Percentiles rank a stretch among this genome's conserved stretches.
These are phyloP conservation scores for Trichoderma atrobrunneum DNA, from an alignment of 2,329 filamentous ascomycete genomes.

Conservation along the genomic window DNA sequence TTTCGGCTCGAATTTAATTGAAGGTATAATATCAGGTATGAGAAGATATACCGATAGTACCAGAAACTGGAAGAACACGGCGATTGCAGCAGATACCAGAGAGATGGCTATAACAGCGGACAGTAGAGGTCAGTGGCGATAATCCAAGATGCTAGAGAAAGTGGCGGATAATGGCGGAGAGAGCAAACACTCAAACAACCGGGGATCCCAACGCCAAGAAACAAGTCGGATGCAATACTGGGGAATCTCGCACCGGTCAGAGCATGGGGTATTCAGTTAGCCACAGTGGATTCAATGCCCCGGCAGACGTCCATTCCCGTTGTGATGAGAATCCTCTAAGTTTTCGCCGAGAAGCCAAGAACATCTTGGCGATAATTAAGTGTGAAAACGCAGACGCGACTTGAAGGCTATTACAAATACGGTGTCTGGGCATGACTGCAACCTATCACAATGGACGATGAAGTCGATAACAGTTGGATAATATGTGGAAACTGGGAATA, in stretches of 20 bases:
- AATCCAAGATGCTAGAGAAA: too few relatives aligned
- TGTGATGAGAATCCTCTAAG: background rate
- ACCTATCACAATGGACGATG: background rate
- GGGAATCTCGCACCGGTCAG: background rate
- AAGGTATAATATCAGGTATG: too few relatives aligned
- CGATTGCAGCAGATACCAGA: too few relatives aligned
- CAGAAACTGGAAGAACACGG: too few relatives aligned
- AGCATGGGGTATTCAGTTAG: background rate
- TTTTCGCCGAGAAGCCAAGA: background rate
- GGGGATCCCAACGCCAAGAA: background rate
- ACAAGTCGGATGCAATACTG: background rate
- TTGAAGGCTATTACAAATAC: background rate
- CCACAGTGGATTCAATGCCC: background rate
- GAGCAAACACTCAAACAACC: background rate
- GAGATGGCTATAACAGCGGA: too few relatives aligned
- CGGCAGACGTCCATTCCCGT: background rate
- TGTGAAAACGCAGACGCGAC: background rate
- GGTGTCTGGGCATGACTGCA: background rate
- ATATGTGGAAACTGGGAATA: background rate
- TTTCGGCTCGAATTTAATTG: too few relatives aligned
- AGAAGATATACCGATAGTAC: too few relatives aligned
- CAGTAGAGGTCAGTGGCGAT: too few relatives aligned
- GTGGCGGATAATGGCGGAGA: too few relatives aligned
- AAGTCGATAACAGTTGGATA: background rate
- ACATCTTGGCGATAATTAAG: background rate